Conservation (phyloP, 805 yeast genomes). For the Kodamaea fukazawae region DNA sequence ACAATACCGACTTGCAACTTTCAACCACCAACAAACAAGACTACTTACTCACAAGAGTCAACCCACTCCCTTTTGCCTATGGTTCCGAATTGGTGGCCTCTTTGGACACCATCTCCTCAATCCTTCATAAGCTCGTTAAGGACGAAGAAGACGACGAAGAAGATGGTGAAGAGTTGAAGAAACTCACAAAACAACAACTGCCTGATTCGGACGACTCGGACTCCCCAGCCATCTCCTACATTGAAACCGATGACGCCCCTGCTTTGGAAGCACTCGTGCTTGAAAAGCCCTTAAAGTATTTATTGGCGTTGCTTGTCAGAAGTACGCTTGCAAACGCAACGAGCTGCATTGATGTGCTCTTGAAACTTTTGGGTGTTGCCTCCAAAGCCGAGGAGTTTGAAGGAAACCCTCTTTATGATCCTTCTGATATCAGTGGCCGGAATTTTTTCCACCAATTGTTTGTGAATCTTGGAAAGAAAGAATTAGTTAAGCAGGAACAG, state of each 20-base stretch:
- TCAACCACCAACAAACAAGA: slow-evolving; percentile 37
- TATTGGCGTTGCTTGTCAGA: slow-evolving; percentile 62
- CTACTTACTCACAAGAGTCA: slow-evolving; percentile 60
- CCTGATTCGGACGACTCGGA: slow-evolving; percentile 3
- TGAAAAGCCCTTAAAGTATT: slow-evolving; percentile 35
- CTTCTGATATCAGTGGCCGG: slow-evolving; percentile 73
- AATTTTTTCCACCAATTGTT: slow-evolving; percentile 85
- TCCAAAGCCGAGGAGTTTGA: slow-evolving; percentile 26
- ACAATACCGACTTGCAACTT: slow-evolving; percentile 20
- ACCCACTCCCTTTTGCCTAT: slow-evolving; percentile 75
- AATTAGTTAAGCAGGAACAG: slow-evolving; percentile 29
- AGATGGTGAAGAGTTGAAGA: slow-evolving; percentile 1
- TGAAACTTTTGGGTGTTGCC: background rate
- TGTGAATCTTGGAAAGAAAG: slow-evolving; percentile 70
- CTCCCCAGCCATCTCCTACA: slow-evolving; percentile 5
- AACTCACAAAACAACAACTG: background rate
- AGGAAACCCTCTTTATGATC: slow-evolving; percentile 41
- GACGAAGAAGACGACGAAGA: slow-evolving; percentile 11
- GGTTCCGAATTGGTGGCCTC: slow-evolving; percentile 57
- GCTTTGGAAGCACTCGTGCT: background rate
- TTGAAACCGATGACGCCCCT: slow-evolving; percentile 5
- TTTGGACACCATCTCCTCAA: slow-evolving; percentile 51
- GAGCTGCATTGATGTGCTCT: slow-evolving; percentile 54
- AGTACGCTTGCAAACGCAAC: slow-evolving; percentile 56
- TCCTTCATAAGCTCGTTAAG: slow-evolving; percentile 49